Base-by-base conservation (phyloP, 306 rosid genomes). In the Casuarina equisetifolia region DNA sequence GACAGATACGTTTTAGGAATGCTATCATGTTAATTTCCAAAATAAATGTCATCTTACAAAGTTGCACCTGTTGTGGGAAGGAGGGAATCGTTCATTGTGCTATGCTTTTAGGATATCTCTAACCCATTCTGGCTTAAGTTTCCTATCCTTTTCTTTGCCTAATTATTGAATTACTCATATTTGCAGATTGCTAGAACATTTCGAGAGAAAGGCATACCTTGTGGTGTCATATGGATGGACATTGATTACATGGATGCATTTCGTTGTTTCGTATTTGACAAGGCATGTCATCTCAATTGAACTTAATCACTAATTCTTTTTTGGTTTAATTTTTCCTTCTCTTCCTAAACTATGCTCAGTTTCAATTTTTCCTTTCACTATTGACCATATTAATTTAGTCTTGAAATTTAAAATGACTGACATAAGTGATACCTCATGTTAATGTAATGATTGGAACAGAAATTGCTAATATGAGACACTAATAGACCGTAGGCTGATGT, bases 141-240 rank as follows among this genome's bases (percentile, higher is more conserved):
- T 50, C 68, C 53, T 36, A 35, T 9, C 59, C 9, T 74, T 15
- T 5, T 59, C 43, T 51, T 74, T 46, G n/a, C 42, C 46, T 72
- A 82, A 78, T 59, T 44, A 40, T 74, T 73, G 57, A 77, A 73
- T 54, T 42, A 76, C 69, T 81, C 69, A 63, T 57, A 48, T 74
- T 85, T 85, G 86, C 88, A 92, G 98, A 84, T 91, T 81, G 82
- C 98, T 49, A 84, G 78, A 79, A 90, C 83, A 66, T 92, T 94
- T 51, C 86, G 97, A 58, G 78, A 90, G 81, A 94, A 92, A 76
- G 55, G 76, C 80, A 86, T 94, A 74, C 97, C 97, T 48, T 94
- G 98, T 78, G 98, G 92, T 67, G 97, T 90, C 71, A 72, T 94
- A 83, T 94, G 98, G 98, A 92, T 94, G 96, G 98, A 92, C 73